Evolutionary conservation across 2,329 filamentous ascomycete genomes (phyloP).

Genomic region (Arthrobotrys conoides): DNA sequence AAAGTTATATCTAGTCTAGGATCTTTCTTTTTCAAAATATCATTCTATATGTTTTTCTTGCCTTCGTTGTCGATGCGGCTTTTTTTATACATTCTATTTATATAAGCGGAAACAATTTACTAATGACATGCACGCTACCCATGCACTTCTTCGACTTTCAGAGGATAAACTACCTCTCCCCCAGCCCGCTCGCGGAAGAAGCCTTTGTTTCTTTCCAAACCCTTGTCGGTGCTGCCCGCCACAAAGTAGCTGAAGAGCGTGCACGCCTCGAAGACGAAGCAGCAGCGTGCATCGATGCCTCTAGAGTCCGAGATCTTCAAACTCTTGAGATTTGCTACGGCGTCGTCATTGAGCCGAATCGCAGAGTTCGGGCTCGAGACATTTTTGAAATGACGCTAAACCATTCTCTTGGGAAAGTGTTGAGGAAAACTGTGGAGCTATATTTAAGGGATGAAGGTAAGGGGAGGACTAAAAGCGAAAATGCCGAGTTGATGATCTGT

Average conservation of each 20-base stretch:
- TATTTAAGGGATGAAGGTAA: slow-evolving; percentile 81
- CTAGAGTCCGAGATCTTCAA: slow-evolving; percentile 81
- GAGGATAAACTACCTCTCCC: slow-evolving; percentile 65
- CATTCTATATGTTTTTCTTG: slow-evolving; percentile 8
- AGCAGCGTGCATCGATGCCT: slow-evolving; percentile 84
- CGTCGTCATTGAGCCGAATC: slow-evolving; percentile 79
- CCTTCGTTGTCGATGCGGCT: neutral
- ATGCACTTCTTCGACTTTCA: slow-evolving; percentile 59
- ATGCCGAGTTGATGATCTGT: slow-evolving; percentile 90
- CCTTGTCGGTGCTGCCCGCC: slow-evolving; percentile 82
- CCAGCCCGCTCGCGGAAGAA: slow-evolving; percentile 72
- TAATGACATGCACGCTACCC: slow-evolving; percentile 48
- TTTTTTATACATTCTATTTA: slow-evolving; percentile 8
- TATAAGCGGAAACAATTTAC: slow-evolving; percentile 21
- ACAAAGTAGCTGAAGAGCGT: slow-evolving; percentile 79
- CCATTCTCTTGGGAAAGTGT: slow-evolving; percentile 89
- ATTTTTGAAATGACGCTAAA: slow-evolving; percentile 86
- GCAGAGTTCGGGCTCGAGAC: slow-evolving; percentile 90
- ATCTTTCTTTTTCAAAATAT: slow-evolving; percentile 8
- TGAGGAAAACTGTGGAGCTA: slow-evolving; percentile 90
- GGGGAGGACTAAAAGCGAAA: slow-evolving; percentile 72
- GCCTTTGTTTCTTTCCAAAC: slow-evolving; percentile 77
- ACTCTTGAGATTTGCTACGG: slow-evolving; percentile 80
- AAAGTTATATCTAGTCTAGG: neutral
- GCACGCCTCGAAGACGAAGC: slow-evolving; percentile 86